Percentiles rank a stretch among this genome's conserved stretches.
Evolutionary conservation across 1,284 basidiomycete genomes (phyloP).

Genomic region (Laetiporus sulphureus): DNA sequence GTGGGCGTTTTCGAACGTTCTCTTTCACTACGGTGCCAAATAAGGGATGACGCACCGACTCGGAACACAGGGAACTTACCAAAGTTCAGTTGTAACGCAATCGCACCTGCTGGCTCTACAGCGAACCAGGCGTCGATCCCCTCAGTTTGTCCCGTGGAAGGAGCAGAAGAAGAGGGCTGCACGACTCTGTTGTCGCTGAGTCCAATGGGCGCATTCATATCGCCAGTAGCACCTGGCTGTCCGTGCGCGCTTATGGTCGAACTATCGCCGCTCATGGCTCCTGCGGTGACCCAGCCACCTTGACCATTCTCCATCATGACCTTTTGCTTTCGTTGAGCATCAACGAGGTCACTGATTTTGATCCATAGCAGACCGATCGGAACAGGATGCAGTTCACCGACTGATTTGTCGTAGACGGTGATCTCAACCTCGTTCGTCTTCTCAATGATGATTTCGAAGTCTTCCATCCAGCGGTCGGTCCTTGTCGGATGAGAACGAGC

Average conservation of each 20-base stretch:
- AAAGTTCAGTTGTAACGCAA: constrained; percentile 84
- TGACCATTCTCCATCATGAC: constrained; percentile 80
- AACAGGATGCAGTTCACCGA: constrained; percentile 70
- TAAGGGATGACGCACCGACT: constrained; percentile 3
- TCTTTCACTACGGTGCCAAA: too few relatives aligned
- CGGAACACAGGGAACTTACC: constrained; percentile 44
- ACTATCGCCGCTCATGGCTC: constrained; percentile 66
- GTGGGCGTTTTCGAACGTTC: constrained; percentile 89
- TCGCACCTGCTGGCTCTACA: constrained; percentile 95
- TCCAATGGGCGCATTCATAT: constrained; percentile 53
- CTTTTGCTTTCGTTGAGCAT: constrained; percentile 91
- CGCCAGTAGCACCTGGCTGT: constrained; percentile 36
- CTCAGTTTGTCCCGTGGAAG: constrained; percentile 40
- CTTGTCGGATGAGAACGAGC: constrained; percentile 90
- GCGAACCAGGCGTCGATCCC: constrained; percentile 97
- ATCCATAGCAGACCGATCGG: constrained; percentile 98
- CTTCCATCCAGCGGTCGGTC: constrained; percentile 96
- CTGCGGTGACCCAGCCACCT: constrained; percentile 91
- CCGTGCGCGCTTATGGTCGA: constrained; percentile 29
- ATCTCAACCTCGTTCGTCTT: constrained; percentile 99
- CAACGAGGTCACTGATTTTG: constrained; percentile 90
- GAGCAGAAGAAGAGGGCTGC: constrained; percentile 25
- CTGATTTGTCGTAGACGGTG: constrained; percentile 90
- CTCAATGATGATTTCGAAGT: constrained; percentile 94
- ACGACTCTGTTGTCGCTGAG: constrained; percentile 31